A percentile compares a stretch with the other conserved stretches of the same genome.
Evolutionary conservation across 495 filamentous ascomycete genomes (phyloP).

Genomic region (Xylaria flabelliformis): DNA sequence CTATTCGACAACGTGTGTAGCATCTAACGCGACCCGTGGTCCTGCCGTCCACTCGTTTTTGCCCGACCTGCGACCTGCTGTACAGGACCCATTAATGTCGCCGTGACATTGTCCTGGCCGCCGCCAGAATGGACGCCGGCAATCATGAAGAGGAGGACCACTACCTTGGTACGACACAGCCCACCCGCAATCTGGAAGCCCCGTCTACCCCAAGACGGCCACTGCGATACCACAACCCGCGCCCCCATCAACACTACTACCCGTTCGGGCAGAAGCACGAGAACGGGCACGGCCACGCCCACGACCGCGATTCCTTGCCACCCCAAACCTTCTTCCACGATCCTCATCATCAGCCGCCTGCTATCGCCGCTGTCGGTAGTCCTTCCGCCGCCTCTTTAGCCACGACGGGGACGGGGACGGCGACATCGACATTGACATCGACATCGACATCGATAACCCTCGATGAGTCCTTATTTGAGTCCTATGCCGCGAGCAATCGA

Average conservation of each 20-base stretch:
- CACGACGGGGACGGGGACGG: constrained; percentile 15
- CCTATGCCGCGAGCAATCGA: constrained; percentile 48
- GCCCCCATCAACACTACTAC: constrained; percentile 26
- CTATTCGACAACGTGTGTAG: constrained; percentile 30
- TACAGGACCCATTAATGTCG: constrained; percentile 31
- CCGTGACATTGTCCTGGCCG: constrained; percentile 31
- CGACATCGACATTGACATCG: constrained; percentile 19
- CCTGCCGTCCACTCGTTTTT: constrained; percentile 30
- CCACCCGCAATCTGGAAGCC: constrained; percentile 42
- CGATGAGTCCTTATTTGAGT: constrained; percentile 38
- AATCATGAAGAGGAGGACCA: constrained; percentile 43
- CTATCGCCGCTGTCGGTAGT: constrained; percentile 1
- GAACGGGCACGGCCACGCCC: constrained; percentile 24
- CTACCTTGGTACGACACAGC: constrained; percentile 43
- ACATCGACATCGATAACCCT: constrained; percentile 23
- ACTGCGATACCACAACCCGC: constrained; percentile 36
- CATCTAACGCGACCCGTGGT: constrained; percentile 27
- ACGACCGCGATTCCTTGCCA: constrained; percentile 35
- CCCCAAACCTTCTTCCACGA: constrained; percentile 30
- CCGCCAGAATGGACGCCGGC: constrained; percentile 33
- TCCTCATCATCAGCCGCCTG: constrained; percentile 23
- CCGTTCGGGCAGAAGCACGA: constrained; percentile 29
- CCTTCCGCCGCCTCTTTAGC: constrained; percentile 20
- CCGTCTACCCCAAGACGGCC: constrained; percentile 38
- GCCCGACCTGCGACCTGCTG: constrained; percentile 28